Conservation (phyloP, 1,139 yeast genomes). For the Candida sp. region DNA sequence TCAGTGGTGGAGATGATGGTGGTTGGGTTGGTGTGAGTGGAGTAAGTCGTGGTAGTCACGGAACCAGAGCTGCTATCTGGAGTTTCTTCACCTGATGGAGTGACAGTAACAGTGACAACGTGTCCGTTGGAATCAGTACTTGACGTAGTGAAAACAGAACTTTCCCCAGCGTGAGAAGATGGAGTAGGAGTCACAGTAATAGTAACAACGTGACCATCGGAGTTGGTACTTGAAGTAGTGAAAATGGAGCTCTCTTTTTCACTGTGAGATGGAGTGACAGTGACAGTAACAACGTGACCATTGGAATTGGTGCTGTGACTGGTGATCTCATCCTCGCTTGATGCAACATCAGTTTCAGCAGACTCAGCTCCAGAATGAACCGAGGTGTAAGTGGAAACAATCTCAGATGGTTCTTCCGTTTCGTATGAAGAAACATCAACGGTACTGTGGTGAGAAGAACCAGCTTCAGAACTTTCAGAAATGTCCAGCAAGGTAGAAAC, state of each 20-base stretch:
- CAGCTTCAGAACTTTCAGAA: not conserved
- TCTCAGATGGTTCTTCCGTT: not conserved
- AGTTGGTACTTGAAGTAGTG: not conserved
- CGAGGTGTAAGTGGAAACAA: not conserved
- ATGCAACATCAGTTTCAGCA: not conserved
- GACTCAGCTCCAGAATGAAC: not conserved
- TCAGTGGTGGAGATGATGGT: not conserved
- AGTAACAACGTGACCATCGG: not conserved
- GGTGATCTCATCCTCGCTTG: not conserved
- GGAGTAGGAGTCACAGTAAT: not conserved
- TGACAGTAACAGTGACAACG: not conserved
- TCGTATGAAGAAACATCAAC: not conserved
- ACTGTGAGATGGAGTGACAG: not conserved
- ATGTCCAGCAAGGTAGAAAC: not conserved
- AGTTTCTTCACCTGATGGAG: not conserved
- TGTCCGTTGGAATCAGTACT: not conserved
- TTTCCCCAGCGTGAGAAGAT: not conserved
- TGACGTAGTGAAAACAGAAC: not conserved
- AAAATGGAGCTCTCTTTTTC: not conserved
- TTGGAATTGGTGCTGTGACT: not conserved
- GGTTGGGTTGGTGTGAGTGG: constrained; percentile 1
- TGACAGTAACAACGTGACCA: not conserved
- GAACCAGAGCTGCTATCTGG: not conserved
- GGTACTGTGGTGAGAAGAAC: not conserved
- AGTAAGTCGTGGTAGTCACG: not conserved